Evolutionary conservation across 1,284 basidiomycete genomes (phyloP).

Genomic region (Puccinia hordei): DNA sequence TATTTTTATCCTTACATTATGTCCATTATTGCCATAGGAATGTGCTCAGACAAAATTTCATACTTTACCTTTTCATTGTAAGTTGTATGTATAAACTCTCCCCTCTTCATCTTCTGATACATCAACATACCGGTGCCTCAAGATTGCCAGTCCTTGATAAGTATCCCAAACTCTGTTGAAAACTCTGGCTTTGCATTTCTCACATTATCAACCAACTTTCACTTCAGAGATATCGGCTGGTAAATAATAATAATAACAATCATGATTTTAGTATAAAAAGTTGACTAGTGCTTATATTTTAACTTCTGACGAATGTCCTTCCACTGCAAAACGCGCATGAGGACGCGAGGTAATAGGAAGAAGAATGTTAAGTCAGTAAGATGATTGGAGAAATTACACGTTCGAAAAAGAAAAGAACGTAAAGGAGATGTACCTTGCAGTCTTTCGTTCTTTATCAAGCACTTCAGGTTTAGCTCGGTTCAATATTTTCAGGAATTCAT

Average conservation of each 20-base stretch:
- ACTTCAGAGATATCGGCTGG: no score
- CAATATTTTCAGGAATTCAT: constrained; percentile 95
- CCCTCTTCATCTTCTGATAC: no score
- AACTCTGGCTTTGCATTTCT: no score
- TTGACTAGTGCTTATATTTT: background rate
- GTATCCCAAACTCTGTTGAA: no score
- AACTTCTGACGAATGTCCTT: constrained; percentile 48
- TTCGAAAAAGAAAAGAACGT: background rate
- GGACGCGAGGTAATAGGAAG: background rate
- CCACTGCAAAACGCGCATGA: constrained; percentile 11
- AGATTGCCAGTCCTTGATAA: no score
- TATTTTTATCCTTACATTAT: no score
- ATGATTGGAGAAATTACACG: background rate
- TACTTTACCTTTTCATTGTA: no score
- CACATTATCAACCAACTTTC: no score
- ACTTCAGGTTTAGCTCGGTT: constrained; percentile 97
- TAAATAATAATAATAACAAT: constrained; percentile 20
- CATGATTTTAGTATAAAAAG: background rate
- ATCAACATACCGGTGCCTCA: no score
- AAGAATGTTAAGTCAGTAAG: background rate
- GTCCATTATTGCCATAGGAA: no score
- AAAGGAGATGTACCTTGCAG: constrained; percentile 70
- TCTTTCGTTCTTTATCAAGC: constrained; percentile 81
- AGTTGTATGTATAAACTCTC: no score
- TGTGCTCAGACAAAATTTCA: no score